Base-by-base conservation (phyloP, 2,329 filamentous ascomycete genomes). In the Alternaria brassicae region DNA sequence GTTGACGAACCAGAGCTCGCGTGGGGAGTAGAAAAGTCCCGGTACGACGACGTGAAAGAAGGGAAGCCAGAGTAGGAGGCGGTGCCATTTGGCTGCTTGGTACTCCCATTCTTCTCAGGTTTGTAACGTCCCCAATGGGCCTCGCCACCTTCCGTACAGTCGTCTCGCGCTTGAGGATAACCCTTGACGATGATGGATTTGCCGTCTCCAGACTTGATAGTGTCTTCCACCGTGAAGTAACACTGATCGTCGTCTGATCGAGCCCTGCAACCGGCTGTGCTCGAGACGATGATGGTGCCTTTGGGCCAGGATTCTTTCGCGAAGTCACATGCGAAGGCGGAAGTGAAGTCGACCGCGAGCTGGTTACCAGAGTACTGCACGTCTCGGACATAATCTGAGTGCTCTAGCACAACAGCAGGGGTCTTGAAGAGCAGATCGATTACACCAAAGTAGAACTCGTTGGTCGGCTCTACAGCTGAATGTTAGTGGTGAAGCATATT, bases 371-470 rank as follows among this genome's bases (percentile, higher is more conserved):
- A 19, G 27, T 53, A 53, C 36, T 41, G 12, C 4, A 25, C 23
- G 2, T 53, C 19, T 13, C 27, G 21, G n/a, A 53, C 28, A 17
- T 53, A 42, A n/a, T 21, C 4, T 19, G 48, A 52, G 12, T 52
- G 48, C 23, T 52, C 48, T 8, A 52, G 23, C 13, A 52, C 34
- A 13, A 52, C 48, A 27, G 48, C 48, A 52, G 32, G 32, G 21
- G 34, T 36, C 34, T 52, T 40, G 48, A 52, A 52, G 4, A 40
- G 13, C 12, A 52, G 48, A 32, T 52, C 48, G 17, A 52, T 52
- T 19, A 52, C 34, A 40, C 48, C 48, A 17, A 52, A 52, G 48
- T 52, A 52, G 36, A 52, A 52, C 28, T 34, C 28, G 13, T 49
- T 49, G 10, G 13, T 21, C 6, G 45, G 30, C 28, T 49, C 45